phyloP scores from a whole-genome alignment of 2,329 filamentous ascomycete species.

The Colletotrichum abscissum region DNA sequence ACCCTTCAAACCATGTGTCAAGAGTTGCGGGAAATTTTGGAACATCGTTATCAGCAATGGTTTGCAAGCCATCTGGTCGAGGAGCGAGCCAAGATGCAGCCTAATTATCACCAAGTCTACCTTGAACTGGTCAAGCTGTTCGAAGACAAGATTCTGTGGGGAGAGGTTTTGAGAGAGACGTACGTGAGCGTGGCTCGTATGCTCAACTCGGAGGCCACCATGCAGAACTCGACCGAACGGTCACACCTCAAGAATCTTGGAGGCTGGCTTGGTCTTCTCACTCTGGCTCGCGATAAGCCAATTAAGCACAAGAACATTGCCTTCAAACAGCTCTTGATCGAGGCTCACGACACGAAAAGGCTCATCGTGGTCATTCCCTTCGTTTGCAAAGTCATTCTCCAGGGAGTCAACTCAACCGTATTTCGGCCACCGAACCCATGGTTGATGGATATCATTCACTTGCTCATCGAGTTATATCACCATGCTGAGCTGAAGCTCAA shows the following conservation, averaged over 20 bases:
- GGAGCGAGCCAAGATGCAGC: slow-evolving; percentile 95
- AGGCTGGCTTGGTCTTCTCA: slow-evolving; percentile 92
- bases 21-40: slow-evolving; percentile 82
- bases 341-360: slow-evolving; percentile 92
- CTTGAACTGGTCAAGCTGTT: slow-evolving; percentile 89
- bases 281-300: slow-evolving; percentile 91
- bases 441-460: slow-evolving; percentile 94
- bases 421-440: slow-evolving; percentile 97
- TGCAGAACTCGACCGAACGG: slow-evolving; percentile 86
- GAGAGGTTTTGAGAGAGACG: slow-evolving; percentile 92
- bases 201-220: slow-evolving; percentile 88
- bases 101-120: slow-evolving; percentile 95
- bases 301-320: slow-evolving; percentile 97
- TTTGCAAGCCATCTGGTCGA: slow-evolving; percentile 96
- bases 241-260: slow-evolving; percentile 93
- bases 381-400: slow-evolving; percentile 93
- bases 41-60: slow-evolving; percentile 90
- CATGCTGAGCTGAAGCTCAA: slow-evolving; percentile 94
- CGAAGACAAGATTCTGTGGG: slow-evolving; percentile 81
- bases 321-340: slow-evolving; percentile 94
- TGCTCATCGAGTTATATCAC: slow-evolving; percentile 94
- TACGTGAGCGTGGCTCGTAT: slow-evolving; percentile 87
- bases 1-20: slow-evolving; percentile 87
- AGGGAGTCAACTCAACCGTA: slow-evolving; percentile 85
- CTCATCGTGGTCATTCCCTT: slow-evolving; percentile 95